Conservation (phyloP, 108 stramenopile species). For the Fragilariopsis cylindrus region DNA sequence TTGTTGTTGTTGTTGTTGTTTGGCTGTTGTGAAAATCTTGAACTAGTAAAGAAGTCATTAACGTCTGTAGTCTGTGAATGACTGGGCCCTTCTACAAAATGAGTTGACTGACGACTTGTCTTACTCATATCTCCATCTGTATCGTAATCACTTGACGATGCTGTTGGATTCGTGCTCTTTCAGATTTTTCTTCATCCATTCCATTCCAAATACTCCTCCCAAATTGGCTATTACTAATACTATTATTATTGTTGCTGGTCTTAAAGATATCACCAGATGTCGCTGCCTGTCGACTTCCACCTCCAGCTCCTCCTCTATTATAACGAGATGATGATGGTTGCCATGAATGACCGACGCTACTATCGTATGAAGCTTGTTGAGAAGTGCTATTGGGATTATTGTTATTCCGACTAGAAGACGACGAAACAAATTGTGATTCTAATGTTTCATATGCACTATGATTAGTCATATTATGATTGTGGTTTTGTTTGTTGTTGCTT, state of each 20-base stretch:
- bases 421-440: neutral
- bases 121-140: conserved; percentile 39
- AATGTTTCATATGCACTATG: conserved; percentile 1
- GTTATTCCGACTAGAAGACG: neutral
- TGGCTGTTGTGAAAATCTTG: conserved; percentile 6
- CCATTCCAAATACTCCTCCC: conserved; percentile 3
- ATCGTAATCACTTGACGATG: conserved; percentile 37
- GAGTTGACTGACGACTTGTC: conserved; percentile 19
- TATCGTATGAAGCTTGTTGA: neutral
- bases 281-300: neutral
- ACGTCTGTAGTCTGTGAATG: conserved; percentile 24
- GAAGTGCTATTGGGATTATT: neutral
- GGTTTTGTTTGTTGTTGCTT: neutral
- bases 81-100: conserved; percentile 19
- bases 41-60: conserved; percentile 23
- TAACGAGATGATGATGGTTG: neutral
- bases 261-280: neutral
- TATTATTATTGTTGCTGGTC: conserved; percentile 19
- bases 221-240: neutral
- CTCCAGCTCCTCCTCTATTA: neutral
- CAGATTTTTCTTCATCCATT: conserved; percentile 30
- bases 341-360: conserved; percentile 14
- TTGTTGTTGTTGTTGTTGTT: neutral
- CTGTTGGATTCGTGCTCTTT: conserved; percentile 24
- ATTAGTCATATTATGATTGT: neutral